Conservation (phyloP, 805 yeast genomes). For the Lipomyces oligophaga region DNA sequence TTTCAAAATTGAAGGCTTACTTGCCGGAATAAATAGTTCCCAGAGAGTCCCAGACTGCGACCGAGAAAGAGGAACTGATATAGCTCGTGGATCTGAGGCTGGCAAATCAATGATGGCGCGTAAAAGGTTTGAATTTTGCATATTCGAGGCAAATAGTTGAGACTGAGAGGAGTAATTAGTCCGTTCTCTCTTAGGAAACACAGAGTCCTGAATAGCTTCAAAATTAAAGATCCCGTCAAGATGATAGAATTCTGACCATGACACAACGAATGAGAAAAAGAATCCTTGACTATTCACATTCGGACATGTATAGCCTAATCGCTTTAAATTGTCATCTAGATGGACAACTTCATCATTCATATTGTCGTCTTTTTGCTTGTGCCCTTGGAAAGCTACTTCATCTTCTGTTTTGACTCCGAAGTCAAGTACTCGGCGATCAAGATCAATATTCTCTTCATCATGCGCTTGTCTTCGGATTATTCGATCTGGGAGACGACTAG, state of each 20-base stretch:
- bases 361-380: not conserved
- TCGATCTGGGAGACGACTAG: slow-evolving; percentile 14
- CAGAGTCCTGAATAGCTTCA: slow-evolving; percentile 12
- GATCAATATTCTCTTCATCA: not conserved
- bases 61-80: slow-evolving; percentile 20
- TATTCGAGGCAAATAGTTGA: slow-evolving; percentile 7
- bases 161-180: slow-evolving; percentile 16
- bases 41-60: slow-evolving; percentile 7
- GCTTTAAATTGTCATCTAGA: not conserved
- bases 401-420: not conserved
- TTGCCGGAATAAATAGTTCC: slow-evolving; percentile 24
- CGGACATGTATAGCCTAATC: slow-evolving; percentile 7
- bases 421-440: slow-evolving; percentile 3
- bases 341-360: not conserved
- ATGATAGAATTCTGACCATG: slow-evolving; percentile 37
- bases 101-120: slow-evolving; percentile 23
- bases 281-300: slow-evolving; percentile 13
- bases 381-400: not conserved
- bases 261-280: slow-evolving; percentile 37
- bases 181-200: slow-evolving; percentile 5
- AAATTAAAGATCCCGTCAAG: slow-evolving; percentile 30
- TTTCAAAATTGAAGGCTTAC: slow-evolving; percentile 6
- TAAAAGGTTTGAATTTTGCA: not conserved
- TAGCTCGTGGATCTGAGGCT: slow-evolving; percentile 22
- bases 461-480: slow-evolving; percentile 5